Percentiles rank a stretch among this genome's conserved stretches.
phyloP scores from a whole-genome alignment of 2,329 filamentous ascomycete species.

The Acrocalymma vagum region DNA sequence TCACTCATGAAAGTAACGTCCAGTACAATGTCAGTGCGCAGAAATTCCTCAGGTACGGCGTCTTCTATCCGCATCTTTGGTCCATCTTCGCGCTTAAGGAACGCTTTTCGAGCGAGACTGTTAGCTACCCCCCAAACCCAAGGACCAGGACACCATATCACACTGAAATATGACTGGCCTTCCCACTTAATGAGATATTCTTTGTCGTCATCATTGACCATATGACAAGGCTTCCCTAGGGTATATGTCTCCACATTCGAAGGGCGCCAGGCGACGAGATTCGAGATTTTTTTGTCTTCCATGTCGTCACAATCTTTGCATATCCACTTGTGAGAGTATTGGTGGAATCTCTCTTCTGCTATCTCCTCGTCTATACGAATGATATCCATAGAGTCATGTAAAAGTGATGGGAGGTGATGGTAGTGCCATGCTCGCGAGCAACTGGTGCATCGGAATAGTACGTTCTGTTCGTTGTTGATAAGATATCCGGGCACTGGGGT shows the following conservation, averaged over 20 bases:
- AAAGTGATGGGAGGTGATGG: slow-evolving; percentile 74
- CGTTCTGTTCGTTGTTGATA: slow-evolving; percentile 77
- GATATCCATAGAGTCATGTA: slow-evolving; percentile 52
- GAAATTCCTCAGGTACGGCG: slow-evolving; percentile 86
- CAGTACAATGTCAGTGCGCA: slow-evolving; percentile 89
- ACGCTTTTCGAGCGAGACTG: slow-evolving; percentile 73
- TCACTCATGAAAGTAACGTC: slow-evolving; percentile 74
- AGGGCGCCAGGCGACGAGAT: slow-evolving; percentile 90
- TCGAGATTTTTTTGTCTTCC: slow-evolving; percentile 70
- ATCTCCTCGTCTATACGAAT: slow-evolving; percentile 58
- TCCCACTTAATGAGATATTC: slow-evolving; percentile 95
- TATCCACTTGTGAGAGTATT: slow-evolving; percentile 79
- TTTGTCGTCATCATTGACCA: slow-evolving; percentile 77
- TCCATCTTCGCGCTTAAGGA: slow-evolving; percentile 73
- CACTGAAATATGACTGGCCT: slow-evolving; percentile 79
- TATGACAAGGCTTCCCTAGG: slow-evolving; percentile 60
- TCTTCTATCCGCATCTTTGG: slow-evolving; percentile 77
- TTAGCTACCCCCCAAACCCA: slow-evolving; percentile 83
- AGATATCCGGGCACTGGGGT: slow-evolving; percentile 68
- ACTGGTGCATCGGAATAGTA: slow-evolving; percentile 82
- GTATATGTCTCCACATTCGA: slow-evolving; percentile 64
- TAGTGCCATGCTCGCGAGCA: slow-evolving; percentile 86
- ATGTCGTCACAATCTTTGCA: slow-evolving; percentile 79
- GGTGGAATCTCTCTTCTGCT: slow-evolving; percentile 69
- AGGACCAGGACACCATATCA: slow-evolving; percentile 84